Evolutionary conservation across 768 basidiomycete genomes (phyloP).

Genomic region (Russula olivacea): DNA sequence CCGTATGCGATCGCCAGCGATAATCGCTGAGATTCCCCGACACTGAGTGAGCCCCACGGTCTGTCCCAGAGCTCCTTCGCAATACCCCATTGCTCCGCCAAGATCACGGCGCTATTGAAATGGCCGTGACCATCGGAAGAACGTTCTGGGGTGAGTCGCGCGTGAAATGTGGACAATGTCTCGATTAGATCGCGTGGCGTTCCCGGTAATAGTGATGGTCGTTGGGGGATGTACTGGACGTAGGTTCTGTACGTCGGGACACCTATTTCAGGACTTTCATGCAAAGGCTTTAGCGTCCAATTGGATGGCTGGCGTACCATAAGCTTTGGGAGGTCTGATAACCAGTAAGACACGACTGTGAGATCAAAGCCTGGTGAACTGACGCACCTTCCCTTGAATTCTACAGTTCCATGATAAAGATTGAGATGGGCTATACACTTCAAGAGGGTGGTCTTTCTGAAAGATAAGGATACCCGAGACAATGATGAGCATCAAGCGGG

Average conservation of each 20-base stretch:
- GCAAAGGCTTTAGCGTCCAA: not conserved
- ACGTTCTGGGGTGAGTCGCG: conserved; percentile 34
- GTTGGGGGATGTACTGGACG: conserved; percentile 83
- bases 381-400: conserved; percentile 62
- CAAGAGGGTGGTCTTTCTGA: conserved; percentile 64
- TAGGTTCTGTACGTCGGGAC: conserved; percentile 72
- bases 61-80: conserved; percentile 68
- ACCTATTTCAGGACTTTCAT: conserved; percentile 37
- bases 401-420: conserved; percentile 58
- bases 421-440: conserved; percentile 82
- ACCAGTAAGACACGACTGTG: not conserved
- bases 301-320: conserved; percentile 35
- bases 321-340: conserved; percentile 44
- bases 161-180: conserved; percentile 47
- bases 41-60: conserved; percentile 74
- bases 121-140: conserved; percentile 24
- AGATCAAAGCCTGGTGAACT: not conserved
- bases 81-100: conserved; percentile 63
- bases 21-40: conserved; percentile 84
- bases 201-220: conserved; percentile 79
- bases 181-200: conserved; percentile 69
- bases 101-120: conserved; percentile 36
- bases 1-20: conserved; percentile 70
- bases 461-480: not conserved
- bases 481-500: not conserved